A percentile compares a stretch with the other conserved stretches of the same genome.
phyloP scores from a whole-genome alignment of 23 red algal genomes.

The Chondrus crispus region DNA sequence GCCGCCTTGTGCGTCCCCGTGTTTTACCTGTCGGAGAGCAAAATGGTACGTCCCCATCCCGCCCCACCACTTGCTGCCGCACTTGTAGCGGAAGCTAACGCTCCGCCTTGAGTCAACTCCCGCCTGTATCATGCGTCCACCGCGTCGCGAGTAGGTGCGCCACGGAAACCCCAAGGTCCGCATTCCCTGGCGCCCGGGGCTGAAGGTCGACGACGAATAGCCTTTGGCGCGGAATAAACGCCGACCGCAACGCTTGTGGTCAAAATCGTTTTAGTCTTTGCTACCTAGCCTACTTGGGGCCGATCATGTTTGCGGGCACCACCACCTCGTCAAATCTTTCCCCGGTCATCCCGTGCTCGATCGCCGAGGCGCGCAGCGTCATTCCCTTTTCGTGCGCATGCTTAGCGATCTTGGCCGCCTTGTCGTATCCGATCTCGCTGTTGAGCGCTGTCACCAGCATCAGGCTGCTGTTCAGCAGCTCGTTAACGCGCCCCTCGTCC shows the following conservation, averaged over 20 bases:
- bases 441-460: slow-evolving; percentile 99
- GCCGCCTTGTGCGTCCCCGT: slow-evolving; percentile 45
- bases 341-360: slow-evolving; percentile 59
- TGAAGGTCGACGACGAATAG: background rate
- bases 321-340: slow-evolving; percentile 87
- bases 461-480: slow-evolving; percentile 77
- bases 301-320: slow-evolving; percentile 91
- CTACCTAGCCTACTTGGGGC: slow-evolving; percentile 49
- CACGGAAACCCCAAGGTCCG: background rate
- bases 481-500: slow-evolving; percentile 61
- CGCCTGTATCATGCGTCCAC: background rate
- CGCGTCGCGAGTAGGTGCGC: background rate
- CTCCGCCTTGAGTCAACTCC: background rate
- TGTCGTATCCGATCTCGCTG: slow-evolving; percentile 96
- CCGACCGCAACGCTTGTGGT: too few relatives aligned
- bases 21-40: slow-evolving; percentile 42
- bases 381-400: slow-evolving; percentile 84
- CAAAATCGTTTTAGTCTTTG: background rate
- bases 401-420: slow-evolving; percentile 96
- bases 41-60: slow-evolving; percentile 3
- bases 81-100: background rate
- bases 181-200: slow-evolving; percentile 52
- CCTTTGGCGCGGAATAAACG: too few relatives aligned
- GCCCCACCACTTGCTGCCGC: background rate
- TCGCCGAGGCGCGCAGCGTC: slow-evolving; percentile 66